These are phyloP conservation scores for Chytriomyces confervae DNA, from an alignment of 192 early-diverging fungal species.

Conservation along the genomic window DNA sequence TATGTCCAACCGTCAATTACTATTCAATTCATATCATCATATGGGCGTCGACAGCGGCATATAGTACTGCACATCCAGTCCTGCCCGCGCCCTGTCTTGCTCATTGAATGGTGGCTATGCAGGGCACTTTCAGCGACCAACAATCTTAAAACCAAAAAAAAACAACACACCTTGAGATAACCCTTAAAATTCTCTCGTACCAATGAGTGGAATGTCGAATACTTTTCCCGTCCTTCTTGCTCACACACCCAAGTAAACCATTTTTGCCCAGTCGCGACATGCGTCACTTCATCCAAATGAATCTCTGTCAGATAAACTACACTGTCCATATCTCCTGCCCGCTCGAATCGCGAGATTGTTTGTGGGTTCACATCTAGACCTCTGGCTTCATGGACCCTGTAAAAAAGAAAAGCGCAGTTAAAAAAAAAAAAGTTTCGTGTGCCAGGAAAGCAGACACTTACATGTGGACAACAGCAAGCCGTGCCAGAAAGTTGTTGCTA, in stretches of 20 bases:
- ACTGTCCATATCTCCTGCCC: conserved; percentile 58
- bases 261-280: conserved; percentile 57
- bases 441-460: not conserved
- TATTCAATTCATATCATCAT: no score
- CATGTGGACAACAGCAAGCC: conserved; percentile 72
- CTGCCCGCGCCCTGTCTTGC: conserved; percentile 59
- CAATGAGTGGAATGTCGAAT: conserved; percentile 50
- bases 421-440: not conserved
- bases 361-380: conserved; percentile 73
- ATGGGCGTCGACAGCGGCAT: conserved; percentile 34
- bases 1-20: no score
- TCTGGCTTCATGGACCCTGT: conserved; percentile 68
- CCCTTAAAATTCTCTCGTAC: conserved; percentile 60
- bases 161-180: conserved; percentile 46
- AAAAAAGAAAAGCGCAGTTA: not conserved
- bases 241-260: conserved; percentile 64
- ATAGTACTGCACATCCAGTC: conserved; percentile 59
- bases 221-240: conserved; percentile 39
- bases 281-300: conserved; percentile 57
- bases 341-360: conserved; percentile 64
- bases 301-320: conserved; percentile 62
- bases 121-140: not conserved
- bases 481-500: conserved; percentile 47
- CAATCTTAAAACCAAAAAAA: not conserved
- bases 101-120: conserved; percentile 68